Conservation (phyloP, 768 basidiomycete species). For the Steccherinum ochraceum region DNA sequence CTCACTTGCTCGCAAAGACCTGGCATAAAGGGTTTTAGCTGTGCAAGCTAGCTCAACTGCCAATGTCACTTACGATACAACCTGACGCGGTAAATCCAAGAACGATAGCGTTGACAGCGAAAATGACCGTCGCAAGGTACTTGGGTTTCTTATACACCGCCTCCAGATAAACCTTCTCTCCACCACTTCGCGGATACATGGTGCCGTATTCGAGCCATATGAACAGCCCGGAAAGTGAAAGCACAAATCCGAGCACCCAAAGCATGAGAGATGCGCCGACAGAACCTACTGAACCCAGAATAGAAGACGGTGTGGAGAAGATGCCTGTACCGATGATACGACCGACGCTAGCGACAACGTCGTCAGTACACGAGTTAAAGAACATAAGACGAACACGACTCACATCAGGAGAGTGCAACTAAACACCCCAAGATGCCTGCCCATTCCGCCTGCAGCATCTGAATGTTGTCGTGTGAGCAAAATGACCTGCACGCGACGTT, state of each 20-base stretch:
- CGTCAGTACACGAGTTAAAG: background rate
- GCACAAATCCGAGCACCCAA: conserved; percentile 55
- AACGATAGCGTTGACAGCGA: conserved; percentile 28
- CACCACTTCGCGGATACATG: conserved; percentile 57
- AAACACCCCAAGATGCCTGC: conserved; percentile 48
- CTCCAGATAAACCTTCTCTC: conserved; percentile 60
- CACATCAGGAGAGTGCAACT: conserved; percentile 52
- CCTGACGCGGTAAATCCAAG: conserved; percentile 30
- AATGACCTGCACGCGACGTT: background rate
- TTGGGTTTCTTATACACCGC: conserved; percentile 37
- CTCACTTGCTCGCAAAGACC: conserved; percentile 27
- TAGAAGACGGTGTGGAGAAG: conserved; percentile 56
- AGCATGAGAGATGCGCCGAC: conserved; percentile 57
- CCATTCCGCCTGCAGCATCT: conserved; percentile 50
- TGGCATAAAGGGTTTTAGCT: background rate
- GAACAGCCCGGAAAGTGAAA: conserved; percentile 54
- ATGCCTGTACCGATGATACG: conserved; percentile 61
- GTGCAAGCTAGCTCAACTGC: no score
- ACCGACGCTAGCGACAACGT: conserved; percentile 31
- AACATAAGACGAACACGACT: conserved; percentile 19
- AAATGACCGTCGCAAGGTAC: conserved; percentile 28
- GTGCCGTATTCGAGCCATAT: conserved; percentile 61
- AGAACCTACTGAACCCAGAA: conserved; percentile 49
- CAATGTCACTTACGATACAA: conserved; percentile 24
- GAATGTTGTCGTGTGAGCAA: background rate